A percentile compares a stretch with the other conserved stretches of the same genome.
Conservation (phyloP, 495 filamentous ascomycete genomes). For the Podospora didyma region DNA sequence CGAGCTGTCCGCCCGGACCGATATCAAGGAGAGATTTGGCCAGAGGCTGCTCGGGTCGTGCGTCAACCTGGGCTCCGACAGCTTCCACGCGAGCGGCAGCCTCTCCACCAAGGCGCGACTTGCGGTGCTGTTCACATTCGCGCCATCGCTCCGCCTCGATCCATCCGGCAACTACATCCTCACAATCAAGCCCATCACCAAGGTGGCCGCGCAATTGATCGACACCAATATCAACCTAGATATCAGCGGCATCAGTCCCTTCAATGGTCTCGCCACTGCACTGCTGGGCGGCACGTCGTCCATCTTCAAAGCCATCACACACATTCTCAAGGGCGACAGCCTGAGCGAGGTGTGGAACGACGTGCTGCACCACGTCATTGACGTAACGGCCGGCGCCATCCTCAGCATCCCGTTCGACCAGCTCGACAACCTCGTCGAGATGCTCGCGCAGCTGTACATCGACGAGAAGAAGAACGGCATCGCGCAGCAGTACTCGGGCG, state of each 20-base stretch:
- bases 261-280: conserved; percentile 12
- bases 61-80: conserved; percentile 4
- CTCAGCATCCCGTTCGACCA: conserved; percentile 11
- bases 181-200: conserved; percentile 14
- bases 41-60: conserved; percentile 7
- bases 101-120: conserved; percentile 10
- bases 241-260: conserved; percentile 9
- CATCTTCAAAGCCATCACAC: conserved; percentile 11
- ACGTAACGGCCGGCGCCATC: conserved; percentile 9
- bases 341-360: conserved; percentile 11
- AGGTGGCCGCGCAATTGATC: conserved; percentile 8
- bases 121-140: conserved; percentile 13
- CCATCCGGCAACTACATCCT: conserved; percentile 12
- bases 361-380: conserved; percentile 8
- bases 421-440: conserved; percentile 12
- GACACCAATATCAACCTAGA: conserved; percentile 12
- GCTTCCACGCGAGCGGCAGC: conserved; percentile 3
- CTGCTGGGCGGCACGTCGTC: conserved; percentile 12
- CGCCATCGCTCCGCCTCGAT: conserved; percentile 6
- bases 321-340: conserved; percentile 12
- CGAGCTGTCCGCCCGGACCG: background rate
- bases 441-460: conserved; percentile 6
- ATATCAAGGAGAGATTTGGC: conserved; percentile 13
- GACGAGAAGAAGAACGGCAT: conserved; percentile 12
- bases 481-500: conserved; percentile 5